Percentiles rank a stretch among this genome's conserved stretches.
phyloP scores from a whole-genome alignment of 345 rosid genomes.

The Citrus reticulata region DNA sequence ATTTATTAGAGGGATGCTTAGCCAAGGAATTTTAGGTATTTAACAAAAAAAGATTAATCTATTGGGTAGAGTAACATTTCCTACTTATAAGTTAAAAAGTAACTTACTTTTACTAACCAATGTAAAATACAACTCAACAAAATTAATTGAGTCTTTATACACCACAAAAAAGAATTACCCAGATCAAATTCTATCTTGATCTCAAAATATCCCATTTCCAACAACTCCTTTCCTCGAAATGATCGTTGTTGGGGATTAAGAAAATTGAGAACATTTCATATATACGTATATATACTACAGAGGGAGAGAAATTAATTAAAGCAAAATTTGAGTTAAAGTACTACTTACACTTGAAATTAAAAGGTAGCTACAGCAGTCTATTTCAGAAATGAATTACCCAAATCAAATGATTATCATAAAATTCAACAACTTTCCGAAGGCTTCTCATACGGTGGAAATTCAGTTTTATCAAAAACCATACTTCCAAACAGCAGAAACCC shows the following conservation, averaged over 20 bases:
- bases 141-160: too few relatives aligned
- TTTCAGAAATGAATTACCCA: background rate
- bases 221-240: too few relatives aligned
- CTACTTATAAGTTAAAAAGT: too few relatives aligned
- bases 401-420: background rate
- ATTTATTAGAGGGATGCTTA: too few relatives aligned
- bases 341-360: background rate
- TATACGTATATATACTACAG: too few relatives aligned
- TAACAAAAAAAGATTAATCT: rapidly evolving
- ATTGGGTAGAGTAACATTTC: rapidly evolving
- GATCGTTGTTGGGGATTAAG: too few relatives aligned
- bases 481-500: conserved; percentile 42
- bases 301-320: too few relatives aligned
- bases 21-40: rapidly evolving
- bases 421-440: conserved; percentile 23
- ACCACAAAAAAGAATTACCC: too few relatives aligned
- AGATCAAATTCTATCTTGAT: too few relatives aligned
- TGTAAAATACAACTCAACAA: rapidly evolving
- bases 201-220: too few relatives aligned
- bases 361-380: background rate
- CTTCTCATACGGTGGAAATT: background rate
- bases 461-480: conserved; percentile 20
- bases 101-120: too few relatives aligned
- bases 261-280: background rate
- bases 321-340: too few relatives aligned